phyloP scores from a whole-genome alignment of 495 filamentous ascomycete genomes.

The Monascus purpureus region DNA sequence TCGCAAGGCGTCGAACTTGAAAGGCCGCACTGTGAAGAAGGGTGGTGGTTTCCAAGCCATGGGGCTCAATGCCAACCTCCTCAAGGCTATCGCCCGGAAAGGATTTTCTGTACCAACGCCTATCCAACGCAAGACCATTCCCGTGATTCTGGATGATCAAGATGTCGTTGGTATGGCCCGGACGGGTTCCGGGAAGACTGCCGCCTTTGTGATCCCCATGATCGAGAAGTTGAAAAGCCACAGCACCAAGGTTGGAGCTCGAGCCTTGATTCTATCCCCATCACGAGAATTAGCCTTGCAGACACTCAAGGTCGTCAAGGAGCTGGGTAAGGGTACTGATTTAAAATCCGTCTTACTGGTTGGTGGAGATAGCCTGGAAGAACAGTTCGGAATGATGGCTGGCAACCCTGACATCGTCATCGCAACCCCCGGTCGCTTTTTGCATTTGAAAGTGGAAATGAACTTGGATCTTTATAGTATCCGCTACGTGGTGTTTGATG shows the following conservation, averaged over 20 bases:
- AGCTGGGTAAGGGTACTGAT: constrained; percentile 81
- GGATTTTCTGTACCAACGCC: constrained; percentile 93
- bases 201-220: constrained; percentile 96
- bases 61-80: constrained; percentile 70
- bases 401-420: constrained; percentile 93
- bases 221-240: constrained; percentile 88
- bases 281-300: constrained; percentile 88
- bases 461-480: constrained; percentile 71
- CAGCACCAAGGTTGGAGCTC: constrained; percentile 66
- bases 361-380: constrained; percentile 89
- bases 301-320: constrained; percentile 91
- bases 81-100: constrained; percentile 83
- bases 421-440: constrained; percentile 86
- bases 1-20: constrained; percentile 65
- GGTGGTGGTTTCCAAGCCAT: constrained; percentile 94
- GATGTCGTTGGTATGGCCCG: constrained; percentile 97
- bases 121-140: constrained; percentile 93
- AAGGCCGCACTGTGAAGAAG: constrained; percentile 79
- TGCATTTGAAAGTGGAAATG: constrained; percentile 96
- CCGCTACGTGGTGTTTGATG: constrained; percentile 88
- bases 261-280: constrained; percentile 78
- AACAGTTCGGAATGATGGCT: constrained; percentile 88
- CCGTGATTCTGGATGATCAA: constrained; percentile 69
- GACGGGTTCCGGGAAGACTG: constrained; percentile 93
- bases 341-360: constrained; percentile 78